Evolutionary conservation across 352 stramenopile species (phyloP), one percentile per base, ranked within the genome.

Genomic region (Thraustochytrium striatum): DNA sequence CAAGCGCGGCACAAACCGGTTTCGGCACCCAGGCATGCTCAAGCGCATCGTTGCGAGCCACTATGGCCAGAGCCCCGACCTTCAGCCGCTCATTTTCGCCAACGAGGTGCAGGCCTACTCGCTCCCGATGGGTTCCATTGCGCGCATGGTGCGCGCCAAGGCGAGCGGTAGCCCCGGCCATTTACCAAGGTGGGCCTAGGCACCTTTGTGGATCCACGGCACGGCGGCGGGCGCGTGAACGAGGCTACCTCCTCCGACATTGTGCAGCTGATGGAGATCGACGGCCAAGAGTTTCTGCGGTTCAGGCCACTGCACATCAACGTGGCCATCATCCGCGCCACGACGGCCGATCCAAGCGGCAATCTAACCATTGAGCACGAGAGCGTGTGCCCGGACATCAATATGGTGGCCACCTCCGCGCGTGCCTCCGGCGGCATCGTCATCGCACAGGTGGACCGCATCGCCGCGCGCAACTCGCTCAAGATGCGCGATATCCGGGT

Each of bases 301-400:
- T 89, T 88, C 79, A 90, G 88, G 69, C 83, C 86, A 3, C 47
- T 90, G 21, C 85, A 85, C 28, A 87, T 90, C 53, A 52, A 90
- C 61, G 84, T 90, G 19, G 84, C 80, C 9, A 87, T 90, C 33
- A 88, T 90, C 57, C 78, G 85, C 25, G 86, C 82, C 70, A 90
- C 86, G 0, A 87, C 84, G 57, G 83, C 79, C 19, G 72, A 84
- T 72, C 30, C 50, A 5, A 47, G 72, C 62, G 86, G 86, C 28
- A 90, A 90, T 58, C 78, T 90, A 50, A 83, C 85, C 30, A 83
- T 88, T 33, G 86, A 90, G 59, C 83, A 87, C 53, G 85, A 90
- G 58, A 84, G 68, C 57, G 58, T 90, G 8, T 70, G 87, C 1
- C 87, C 84, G 41, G 86, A 89, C 81, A 82, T 87, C 52, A 75